Conservation (phyloP, 2,329 filamentous ascomycete species). For the Monilinia polystroma region DNA sequence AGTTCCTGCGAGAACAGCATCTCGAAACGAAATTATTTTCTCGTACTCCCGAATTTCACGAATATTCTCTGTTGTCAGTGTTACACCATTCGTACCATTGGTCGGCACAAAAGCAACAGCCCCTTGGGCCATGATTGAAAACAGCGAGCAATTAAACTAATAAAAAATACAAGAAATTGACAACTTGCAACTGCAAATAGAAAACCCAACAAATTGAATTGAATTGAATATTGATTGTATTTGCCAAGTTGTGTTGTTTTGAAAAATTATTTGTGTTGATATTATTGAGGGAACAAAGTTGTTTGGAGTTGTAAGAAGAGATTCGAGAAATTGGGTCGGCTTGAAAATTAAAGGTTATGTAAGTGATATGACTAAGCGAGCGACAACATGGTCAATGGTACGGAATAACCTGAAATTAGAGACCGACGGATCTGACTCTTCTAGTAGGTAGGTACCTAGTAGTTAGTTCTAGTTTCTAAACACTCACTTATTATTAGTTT, state of each 20-base stretch:
- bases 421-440: background rate
- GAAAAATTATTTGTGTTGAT: constrained; percentile 9
- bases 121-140: constrained; percentile 39
- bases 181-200: constrained; percentile 17
- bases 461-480: background rate
- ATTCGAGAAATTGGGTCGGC: constrained; percentile 19
- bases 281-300: background rate
- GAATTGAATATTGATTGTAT: constrained; percentile 5
- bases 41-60: constrained; percentile 69
- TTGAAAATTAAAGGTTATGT: constrained; percentile 4
- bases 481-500: constrained; percentile 6
- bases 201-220: background rate
- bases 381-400: too few species aligned
- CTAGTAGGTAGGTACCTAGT: too few species aligned
- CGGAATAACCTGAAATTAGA: too few species aligned
- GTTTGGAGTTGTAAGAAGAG: background rate
- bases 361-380: constrained; percentile 14
- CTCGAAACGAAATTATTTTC: constrained; percentile 77
- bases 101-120: constrained; percentile 41
- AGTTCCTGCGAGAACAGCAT: constrained; percentile 75
- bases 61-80: constrained; percentile 49
- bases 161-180: constrained; percentile 22
- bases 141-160: constrained; percentile 30
- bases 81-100: constrained; percentile 37
- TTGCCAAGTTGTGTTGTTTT: constrained; percentile 14